Conservation (phyloP, 257 asterid genomes). For the Phtheirospermum japonicum region DNA sequence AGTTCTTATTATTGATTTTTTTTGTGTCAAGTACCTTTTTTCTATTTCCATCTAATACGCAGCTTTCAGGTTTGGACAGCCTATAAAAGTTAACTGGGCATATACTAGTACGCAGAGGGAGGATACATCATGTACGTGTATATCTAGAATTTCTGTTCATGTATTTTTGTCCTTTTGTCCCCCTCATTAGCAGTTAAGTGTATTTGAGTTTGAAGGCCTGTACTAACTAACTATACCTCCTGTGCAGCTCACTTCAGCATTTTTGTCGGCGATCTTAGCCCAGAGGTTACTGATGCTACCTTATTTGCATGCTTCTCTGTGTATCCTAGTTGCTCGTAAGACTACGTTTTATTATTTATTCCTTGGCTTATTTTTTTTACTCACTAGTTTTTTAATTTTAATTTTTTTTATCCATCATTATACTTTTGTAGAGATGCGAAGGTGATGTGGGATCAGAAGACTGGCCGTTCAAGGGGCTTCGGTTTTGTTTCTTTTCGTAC, state of each 20-base stretch:
- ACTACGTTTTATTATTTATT: conserved; percentile 2
- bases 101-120: conserved; percentile 83
- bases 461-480: conserved; percentile 92
- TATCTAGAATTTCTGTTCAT: background rate
- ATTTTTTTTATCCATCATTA: background rate
- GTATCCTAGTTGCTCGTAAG: conserved; percentile 75
- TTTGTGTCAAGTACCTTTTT: background rate
- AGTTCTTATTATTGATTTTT: too few species aligned
- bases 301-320: conserved; percentile 68
- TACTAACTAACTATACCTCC: conserved; percentile 3
- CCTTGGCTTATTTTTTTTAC: background rate
- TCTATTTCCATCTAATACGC: conserved; percentile 31
- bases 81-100: conserved; percentile 91
- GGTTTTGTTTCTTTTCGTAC: conserved; percentile 84
- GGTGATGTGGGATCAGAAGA: conserved; percentile 98
- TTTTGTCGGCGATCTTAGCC: conserved; percentile 92
- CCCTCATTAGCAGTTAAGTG: conserved; percentile 2
- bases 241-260: conserved; percentile 71
- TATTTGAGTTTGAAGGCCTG: too few species aligned
- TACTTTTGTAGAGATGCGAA: conserved; percentile 70
- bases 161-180: background rate
- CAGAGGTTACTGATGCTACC: conserved; percentile 88
- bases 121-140: conserved; percentile 67
- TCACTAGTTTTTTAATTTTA: background rate
- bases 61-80: conserved; percentile 71